A percentile compares a stretch with the other conserved stretches of the same genome.
phyloP scores from a whole-genome alignment of 2,329 filamentous ascomycete genomes.

The Pseudopyricularia javanii region DNA sequence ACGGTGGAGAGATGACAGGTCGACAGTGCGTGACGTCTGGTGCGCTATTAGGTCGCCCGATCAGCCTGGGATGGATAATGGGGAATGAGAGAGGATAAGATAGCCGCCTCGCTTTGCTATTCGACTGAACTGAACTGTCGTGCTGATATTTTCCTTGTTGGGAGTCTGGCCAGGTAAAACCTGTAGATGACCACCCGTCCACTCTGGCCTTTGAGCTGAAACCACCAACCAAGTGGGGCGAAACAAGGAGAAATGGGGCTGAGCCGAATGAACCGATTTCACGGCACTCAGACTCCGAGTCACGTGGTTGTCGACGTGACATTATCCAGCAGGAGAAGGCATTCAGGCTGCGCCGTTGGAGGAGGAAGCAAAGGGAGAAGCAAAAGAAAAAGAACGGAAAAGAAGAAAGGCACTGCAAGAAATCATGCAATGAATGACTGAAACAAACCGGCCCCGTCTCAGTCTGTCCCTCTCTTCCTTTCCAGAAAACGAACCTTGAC shows the following conservation, averaged over 20 bases:
- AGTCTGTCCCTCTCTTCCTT: neutral
- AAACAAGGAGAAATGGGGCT: neutral
- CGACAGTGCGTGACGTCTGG: neutral
- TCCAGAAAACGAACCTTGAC: slow-evolving; percentile 25
- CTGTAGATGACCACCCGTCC: neutral
- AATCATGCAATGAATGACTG: neutral
- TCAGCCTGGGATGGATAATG: neutral
- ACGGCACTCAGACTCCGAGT: too few relatives aligned
- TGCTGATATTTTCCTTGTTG: neutral
- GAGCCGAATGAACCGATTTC: neutral
- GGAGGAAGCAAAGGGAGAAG: too few relatives aligned
- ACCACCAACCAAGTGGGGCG: neutral
- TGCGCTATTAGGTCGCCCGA: neutral
- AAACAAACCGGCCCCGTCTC: neutral
- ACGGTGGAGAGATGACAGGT: neutral
- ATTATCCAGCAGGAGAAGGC: too few relatives aligned
- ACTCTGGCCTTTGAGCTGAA: neutral
- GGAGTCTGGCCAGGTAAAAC: neutral
- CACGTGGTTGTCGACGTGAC: too few relatives aligned
- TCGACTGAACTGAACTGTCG: neutral
- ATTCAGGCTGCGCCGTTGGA: too few relatives aligned
- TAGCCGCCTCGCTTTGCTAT: neutral
- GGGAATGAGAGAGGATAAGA: neutral
- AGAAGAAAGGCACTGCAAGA: too few relatives aligned
- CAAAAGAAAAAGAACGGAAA: too few relatives aligned